These are phyloP conservation scores for Talaromyces sp. DNA, from an alignment of 2,329 filamentous ascomycete species.

Conservation along the genomic window DNA sequence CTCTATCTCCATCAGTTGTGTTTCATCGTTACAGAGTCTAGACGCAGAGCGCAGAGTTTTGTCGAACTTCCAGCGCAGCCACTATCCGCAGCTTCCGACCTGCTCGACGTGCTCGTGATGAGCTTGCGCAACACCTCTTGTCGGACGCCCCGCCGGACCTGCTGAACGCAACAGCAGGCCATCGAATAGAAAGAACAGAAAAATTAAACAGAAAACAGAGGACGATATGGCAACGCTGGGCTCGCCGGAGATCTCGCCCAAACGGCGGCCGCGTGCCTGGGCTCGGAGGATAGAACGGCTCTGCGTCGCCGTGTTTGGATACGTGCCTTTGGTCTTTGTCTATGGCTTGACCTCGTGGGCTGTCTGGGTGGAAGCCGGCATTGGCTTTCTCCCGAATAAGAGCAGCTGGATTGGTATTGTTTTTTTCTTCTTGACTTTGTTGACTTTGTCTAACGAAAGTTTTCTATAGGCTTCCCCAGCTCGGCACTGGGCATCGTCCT, in stretches of 20 bases:
- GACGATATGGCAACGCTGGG: constrained; percentile 34
- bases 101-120: background rate
- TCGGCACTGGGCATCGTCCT: constrained; percentile 64
- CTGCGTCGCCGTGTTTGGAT: constrained; percentile 74
- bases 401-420: constrained; percentile 41
- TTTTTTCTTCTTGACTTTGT: background rate
- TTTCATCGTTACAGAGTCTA: too few species aligned
- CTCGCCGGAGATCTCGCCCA: constrained; percentile 35
- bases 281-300: constrained; percentile 63
- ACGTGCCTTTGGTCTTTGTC: constrained; percentile 84
- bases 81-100: background rate
- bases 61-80: too few species aligned
- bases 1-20: too few species aligned
- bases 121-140: background rate
- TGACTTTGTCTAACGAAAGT: background rate
- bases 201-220: background rate
- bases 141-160: background rate
- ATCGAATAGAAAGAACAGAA: background rate
- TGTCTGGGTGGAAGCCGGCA: constrained; percentile 74
- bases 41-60: too few species aligned
- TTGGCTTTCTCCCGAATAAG: constrained; percentile 55
- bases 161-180: background rate
- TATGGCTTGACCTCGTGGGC: constrained; percentile 92
- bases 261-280: constrained; percentile 38
- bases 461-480: constrained; percentile 32